A percentile compares a stretch with the other conserved stretches of the same genome.
These are phyloP conservation scores for Tetradesmus obliquus DNA, from an alignment of 139 green algal species.

Conservation along the genomic window DNA sequence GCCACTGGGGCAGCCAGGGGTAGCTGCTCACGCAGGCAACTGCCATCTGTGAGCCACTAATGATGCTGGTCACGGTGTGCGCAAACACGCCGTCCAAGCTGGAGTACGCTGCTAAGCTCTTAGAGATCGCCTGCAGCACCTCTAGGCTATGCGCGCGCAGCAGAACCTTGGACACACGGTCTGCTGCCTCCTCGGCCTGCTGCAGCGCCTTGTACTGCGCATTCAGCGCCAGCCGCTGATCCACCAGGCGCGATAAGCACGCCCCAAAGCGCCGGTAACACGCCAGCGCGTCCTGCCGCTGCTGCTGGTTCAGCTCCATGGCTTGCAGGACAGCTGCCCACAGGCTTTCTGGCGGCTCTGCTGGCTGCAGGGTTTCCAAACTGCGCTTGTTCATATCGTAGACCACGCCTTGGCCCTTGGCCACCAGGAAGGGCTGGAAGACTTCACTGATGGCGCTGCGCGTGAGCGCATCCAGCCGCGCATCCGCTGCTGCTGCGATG, in stretches of 20 bases:
- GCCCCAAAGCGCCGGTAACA: conserved; percentile 21
- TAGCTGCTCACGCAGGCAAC: conserved; percentile 26
- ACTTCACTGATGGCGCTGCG: neutral
- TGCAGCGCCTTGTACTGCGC: conserved; percentile 34
- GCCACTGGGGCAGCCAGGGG: conserved; percentile 32
- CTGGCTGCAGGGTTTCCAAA: conserved; percentile 18
- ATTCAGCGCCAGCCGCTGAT: conserved; percentile 8
- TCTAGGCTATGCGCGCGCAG: conserved; percentile 24
- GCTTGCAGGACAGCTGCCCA: conserved; percentile 8
- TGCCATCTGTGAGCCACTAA: conserved; percentile 18
- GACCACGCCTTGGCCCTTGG: conserved; percentile 28
- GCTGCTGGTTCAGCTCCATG: neutral
- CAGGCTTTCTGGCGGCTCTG: conserved; percentile 2
- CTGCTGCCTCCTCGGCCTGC: conserved; percentile 8
- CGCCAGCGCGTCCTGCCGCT: conserved; percentile 21
- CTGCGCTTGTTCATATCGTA: conserved; percentile 23
- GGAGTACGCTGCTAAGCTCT: conserved; percentile 23
- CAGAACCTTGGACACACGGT: neutral
- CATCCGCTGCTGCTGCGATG: neutral
- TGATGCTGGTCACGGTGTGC: conserved; percentile 26
- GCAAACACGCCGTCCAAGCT: conserved; percentile 25
- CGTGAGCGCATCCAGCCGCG: neutral
- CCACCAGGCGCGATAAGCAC: conserved; percentile 17
- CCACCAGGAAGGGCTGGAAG: conserved; percentile 28
- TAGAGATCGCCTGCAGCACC: conserved; percentile 21